A percentile compares a stretch with the other conserved stretches of the same genome.
Conservation (phyloP, 495 filamentous ascomycete species). For the Neurospora tetrasperma region DNA sequence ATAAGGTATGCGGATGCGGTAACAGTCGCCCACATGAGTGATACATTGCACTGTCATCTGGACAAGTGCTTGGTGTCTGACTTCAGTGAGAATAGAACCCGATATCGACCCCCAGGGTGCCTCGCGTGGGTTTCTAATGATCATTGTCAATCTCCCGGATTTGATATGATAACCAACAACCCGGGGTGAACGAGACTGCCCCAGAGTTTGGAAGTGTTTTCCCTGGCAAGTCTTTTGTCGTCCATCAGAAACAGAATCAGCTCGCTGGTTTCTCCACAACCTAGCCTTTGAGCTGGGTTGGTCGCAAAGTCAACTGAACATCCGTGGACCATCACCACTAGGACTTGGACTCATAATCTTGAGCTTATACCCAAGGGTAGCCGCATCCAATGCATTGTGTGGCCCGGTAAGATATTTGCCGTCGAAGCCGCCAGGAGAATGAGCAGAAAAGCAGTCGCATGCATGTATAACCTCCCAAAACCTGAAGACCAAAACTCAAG, state of each 20-base stretch:
- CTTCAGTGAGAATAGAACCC: too few relatives aligned
- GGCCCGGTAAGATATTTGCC: neutral
- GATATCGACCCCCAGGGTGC: too few relatives aligned
- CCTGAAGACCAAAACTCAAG: neutral
- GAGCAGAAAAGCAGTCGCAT: neutral
- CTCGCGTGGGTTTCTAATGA: neutral
- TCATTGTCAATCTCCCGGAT: neutral
- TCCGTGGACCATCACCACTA: too few relatives aligned
- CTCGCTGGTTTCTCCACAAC: neutral
- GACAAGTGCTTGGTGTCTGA: neutral
- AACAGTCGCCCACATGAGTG: neutral
- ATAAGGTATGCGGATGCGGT: neutral
- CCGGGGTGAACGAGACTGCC: neutral
- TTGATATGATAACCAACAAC: neutral
- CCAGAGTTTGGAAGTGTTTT: neutral
- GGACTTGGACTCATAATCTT: neutral
- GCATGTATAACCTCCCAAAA: constrained; percentile 6
- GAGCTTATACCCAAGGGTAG: neutral
- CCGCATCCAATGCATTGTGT: neutral
- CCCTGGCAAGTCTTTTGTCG: neutral
- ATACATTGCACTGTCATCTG: neutral
- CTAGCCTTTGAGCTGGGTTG: neutral
- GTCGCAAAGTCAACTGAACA: neutral
- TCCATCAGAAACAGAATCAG: neutral
- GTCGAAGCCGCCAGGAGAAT: neutral